Evolutionary conservation across 768 basidiomycete genomes (phyloP).

Genomic region (Tricholoma hemisulphureum): DNA sequence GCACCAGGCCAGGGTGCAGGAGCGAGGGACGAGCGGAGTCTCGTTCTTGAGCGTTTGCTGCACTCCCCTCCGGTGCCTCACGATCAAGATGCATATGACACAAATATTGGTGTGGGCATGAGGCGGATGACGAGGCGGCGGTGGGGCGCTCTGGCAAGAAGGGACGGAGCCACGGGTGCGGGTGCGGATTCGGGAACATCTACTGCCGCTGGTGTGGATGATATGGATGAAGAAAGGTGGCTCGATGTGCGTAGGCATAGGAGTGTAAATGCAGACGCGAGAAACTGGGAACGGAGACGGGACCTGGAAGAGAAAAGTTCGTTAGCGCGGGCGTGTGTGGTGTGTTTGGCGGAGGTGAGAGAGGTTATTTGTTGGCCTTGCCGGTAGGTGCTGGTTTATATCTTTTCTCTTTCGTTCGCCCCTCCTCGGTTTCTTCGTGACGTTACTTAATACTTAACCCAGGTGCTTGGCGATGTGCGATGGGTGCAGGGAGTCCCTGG

Average conservation of each 20-base stretch:
- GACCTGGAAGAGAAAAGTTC: neutral
- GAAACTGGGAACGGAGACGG: too few species aligned
- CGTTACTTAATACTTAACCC: neutral
- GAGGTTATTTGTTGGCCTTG: conserved; percentile 87
- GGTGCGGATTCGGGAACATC: conserved; percentile 45
- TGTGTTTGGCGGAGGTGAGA: conserved; percentile 66
- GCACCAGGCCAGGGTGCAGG: neutral
- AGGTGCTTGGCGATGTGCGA: conserved; percentile 66
- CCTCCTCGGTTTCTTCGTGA: neutral
- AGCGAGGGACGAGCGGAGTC: neutral
- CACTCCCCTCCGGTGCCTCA: neutral
- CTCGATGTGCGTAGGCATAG: conserved; percentile 23
- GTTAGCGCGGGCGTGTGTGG: conserved; percentile 48
- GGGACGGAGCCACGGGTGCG: neutral
- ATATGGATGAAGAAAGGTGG: neutral
- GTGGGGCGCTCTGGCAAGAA: neutral
- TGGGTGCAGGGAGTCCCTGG: conserved; percentile 59
- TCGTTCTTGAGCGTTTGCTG: neutral
- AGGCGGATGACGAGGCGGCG: neutral
- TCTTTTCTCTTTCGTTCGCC: conserved; percentile 7
- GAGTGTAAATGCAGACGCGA: too few species aligned
- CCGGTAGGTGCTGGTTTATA: conserved; percentile 41
- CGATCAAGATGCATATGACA: neutral
- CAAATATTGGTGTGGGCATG: neutral
- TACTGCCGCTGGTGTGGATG: neutral